Percentiles rank a stretch among this genome's conserved stretches.
Conservation (phyloP, 345 rosid genomes). For the Durio zibethinus region DNA sequence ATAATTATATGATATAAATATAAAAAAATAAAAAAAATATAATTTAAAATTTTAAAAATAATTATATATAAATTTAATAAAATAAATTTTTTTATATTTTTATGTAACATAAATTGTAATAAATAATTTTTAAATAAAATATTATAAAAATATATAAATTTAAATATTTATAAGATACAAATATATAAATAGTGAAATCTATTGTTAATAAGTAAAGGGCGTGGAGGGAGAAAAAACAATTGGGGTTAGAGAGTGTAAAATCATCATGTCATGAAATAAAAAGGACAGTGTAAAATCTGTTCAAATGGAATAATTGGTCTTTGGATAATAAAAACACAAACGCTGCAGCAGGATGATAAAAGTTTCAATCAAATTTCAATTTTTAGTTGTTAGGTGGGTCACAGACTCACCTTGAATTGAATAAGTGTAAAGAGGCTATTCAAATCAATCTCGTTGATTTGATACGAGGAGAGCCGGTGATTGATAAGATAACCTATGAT, state of each 20-base stretch:
- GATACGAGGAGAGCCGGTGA: not conserved
- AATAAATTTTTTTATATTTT: too few relatives aligned
- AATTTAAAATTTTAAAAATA: too few relatives aligned
- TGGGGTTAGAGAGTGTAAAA: not conserved
- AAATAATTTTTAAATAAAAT: too few relatives aligned
- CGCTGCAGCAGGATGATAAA: not conserved
- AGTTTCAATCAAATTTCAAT: not conserved
- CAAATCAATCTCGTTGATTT: conserved; percentile 10
- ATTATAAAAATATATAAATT: too few relatives aligned
- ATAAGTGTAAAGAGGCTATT: not conserved
- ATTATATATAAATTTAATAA: too few relatives aligned
- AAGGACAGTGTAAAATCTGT: not conserved
- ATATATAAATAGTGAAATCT: too few relatives aligned
- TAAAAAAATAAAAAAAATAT: too few relatives aligned
- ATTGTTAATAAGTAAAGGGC: too few relatives aligned
- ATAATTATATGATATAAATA: too few relatives aligned
- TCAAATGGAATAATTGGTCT: not conserved
- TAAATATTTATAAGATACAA: too few relatives aligned
- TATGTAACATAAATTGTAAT: too few relatives aligned
- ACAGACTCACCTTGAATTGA: too few relatives aligned
- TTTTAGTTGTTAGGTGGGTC: not conserved
- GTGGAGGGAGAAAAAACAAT: not conserved
- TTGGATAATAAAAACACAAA: not conserved
- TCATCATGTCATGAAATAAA: not conserved
- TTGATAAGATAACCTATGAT: not conserved